Conservation (phyloP, 345 rosid genomes). For the Capsella bursapastoris region DNA sequence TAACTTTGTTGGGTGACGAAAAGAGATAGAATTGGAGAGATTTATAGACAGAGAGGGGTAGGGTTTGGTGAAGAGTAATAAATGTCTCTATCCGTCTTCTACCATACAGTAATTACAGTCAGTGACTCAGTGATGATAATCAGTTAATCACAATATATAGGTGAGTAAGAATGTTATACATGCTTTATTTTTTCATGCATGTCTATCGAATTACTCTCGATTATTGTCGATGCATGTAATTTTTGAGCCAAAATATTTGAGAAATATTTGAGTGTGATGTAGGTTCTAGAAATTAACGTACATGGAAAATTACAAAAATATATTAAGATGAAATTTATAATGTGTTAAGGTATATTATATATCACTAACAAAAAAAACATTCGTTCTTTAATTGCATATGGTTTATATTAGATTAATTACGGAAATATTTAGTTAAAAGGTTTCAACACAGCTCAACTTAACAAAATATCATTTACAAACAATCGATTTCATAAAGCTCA, state of each 20-base stretch:
- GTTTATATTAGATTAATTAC: not conserved
- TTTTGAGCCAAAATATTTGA: not conserved
- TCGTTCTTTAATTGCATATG: not conserved
- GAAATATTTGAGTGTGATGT: not conserved
- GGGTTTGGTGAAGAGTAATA: conserved; percentile 45
- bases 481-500: conserved; percentile 1
- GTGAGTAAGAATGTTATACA: not conserved
- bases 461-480: not conserved
- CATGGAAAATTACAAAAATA: not conserved
- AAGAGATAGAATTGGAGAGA: conserved; percentile 4
- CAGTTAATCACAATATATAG: not conserved
- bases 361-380: not conserved
- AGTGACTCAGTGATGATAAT: not conserved
- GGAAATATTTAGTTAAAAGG: not conserved
- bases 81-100: conserved; percentile 59
- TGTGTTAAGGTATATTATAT: not conserved
- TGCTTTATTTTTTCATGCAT: conserved; percentile 11
- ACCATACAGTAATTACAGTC: conserved; percentile 43
- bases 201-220: not conserved
- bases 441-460: not conserved
- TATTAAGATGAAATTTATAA: not conserved
- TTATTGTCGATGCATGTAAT: no score
- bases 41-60: conserved; percentile 28
- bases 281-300: not conserved
- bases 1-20: not conserved